A percentile compares a stretch with the other conserved stretches of the same genome.
These are phyloP conservation scores for Starmerella vitae DNA, from an alignment of 805 yeast species.

Conservation along the genomic window DNA sequence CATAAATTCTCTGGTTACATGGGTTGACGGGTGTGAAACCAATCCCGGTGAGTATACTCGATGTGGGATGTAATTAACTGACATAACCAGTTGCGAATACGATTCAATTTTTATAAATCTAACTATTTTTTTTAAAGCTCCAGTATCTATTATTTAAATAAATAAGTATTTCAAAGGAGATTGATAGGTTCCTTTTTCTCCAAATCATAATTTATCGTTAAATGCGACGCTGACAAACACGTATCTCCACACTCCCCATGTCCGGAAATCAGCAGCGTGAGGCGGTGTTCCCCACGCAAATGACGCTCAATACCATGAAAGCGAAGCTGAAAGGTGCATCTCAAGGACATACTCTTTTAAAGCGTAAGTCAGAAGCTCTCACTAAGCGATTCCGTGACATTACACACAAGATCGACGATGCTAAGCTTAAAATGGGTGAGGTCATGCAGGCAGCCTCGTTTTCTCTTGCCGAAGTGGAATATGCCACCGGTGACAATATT, in stretches of 20 bases:
- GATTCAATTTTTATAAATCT: too few relatives aligned
- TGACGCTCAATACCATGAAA: slow-evolving; percentile 93
- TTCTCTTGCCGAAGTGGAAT: slow-evolving; percentile 90
- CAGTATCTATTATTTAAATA: too few relatives aligned
- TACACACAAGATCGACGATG: slow-evolving; percentile 83
- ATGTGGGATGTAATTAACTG: too few relatives aligned
- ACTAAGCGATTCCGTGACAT: slow-evolving; percentile 94
- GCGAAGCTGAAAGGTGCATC: slow-evolving; percentile 92
- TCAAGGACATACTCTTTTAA: slow-evolving; percentile 84
- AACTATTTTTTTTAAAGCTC: too few relatives aligned
- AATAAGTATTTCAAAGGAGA: neutral
- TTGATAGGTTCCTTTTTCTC: neutral
- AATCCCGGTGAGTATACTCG: too few relatives aligned
- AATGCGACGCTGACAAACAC: neutral
- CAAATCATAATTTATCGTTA: too few relatives aligned
- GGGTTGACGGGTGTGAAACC: too few relatives aligned
- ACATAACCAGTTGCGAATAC: too few relatives aligned
- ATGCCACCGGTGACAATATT: slow-evolving; percentile 94
- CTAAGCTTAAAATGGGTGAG: slow-evolving; percentile 93
- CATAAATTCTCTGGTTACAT: too few relatives aligned
- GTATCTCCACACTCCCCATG: slow-evolving; percentile 28
- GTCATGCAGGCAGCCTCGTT: slow-evolving; percentile 98
- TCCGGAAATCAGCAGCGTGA: slow-evolving; percentile 69
- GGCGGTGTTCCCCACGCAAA: slow-evolving; percentile 93
- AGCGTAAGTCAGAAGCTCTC: slow-evolving; percentile 92